A percentile compares a stretch with the other conserved stretches of the same genome.
These are phyloP conservation scores for Cucumis cinereus DNA, from an alignment of 306 rosid species.

Conservation along the genomic window DNA sequence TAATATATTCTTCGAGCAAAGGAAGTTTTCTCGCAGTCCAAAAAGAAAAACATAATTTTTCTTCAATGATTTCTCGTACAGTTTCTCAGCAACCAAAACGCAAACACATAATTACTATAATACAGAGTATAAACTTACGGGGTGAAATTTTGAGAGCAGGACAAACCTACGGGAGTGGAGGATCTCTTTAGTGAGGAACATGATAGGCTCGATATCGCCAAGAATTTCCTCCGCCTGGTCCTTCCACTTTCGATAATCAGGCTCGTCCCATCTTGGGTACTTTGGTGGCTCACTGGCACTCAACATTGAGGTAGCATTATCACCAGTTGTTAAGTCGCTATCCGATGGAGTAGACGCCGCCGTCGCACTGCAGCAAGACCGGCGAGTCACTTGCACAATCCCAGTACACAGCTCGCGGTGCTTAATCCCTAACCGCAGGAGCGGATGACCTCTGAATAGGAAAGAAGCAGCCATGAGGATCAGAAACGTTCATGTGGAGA, in stretches of 20 bases:
- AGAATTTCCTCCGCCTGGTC: constrained; percentile 52
- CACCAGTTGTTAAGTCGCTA: constrained; percentile 16
- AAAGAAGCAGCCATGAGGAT: constrained; percentile 41
- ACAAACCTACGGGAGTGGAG: constrained; percentile 49
- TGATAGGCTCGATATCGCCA: constrained; percentile 49
- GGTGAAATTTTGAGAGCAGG: background rate
- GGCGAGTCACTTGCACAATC: constrained; percentile 10
- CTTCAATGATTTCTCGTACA: background rate
- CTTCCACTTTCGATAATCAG: constrained; percentile 57
- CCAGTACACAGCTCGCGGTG: constrained; percentile 16
- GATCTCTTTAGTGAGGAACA: constrained; percentile 49
- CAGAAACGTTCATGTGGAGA: constrained; percentile 1
- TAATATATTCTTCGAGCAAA: background rate
- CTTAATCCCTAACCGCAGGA: constrained; percentile 33
- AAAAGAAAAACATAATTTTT: background rate
- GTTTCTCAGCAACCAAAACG: background rate
- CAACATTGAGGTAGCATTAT: constrained; percentile 8
- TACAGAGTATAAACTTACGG: background rate
- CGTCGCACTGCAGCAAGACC: constrained; percentile 30
- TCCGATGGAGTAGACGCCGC: constrained; percentile 24
- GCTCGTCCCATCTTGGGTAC: constrained; percentile 28
- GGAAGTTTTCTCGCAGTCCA: background rate
- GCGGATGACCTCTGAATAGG: constrained; percentile 24
- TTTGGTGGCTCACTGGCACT: constrained; percentile 20
- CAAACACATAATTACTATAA: background rate